A percentile compares a stretch with the other conserved stretches of the same genome.
phyloP scores from a whole-genome alignment of 1,139 yeast species.

The Diutina ranongensis region DNA sequence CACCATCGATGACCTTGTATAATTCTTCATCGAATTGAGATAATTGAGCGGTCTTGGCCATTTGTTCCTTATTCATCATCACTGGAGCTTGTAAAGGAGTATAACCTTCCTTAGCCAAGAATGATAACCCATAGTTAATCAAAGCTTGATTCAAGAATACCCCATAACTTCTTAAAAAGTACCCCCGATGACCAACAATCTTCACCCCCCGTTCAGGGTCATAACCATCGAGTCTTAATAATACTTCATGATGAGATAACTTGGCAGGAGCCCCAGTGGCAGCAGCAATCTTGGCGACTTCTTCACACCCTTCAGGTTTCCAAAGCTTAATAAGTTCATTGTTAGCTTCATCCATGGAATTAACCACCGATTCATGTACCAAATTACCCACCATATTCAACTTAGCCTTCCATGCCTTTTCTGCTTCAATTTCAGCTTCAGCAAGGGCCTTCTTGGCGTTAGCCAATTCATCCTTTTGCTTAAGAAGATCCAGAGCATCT shows the following conservation, averaged over 20 bases:
- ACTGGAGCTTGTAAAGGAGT: conserved; percentile 96
- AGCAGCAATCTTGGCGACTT: conserved; percentile 52
- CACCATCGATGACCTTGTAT: conserved; percentile 93
- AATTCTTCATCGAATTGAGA: conserved; percentile 97
- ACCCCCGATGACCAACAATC: conserved; percentile 97
- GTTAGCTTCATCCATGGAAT: conserved; percentile 80
- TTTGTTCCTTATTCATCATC: conserved; percentile 98
- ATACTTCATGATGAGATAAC: conserved; percentile 90
- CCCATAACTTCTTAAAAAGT: conserved; percentile 88
- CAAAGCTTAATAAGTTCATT: conserved; percentile 80
- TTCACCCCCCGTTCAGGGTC: conserved; percentile 99
- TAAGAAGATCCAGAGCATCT: conserved; percentile 76
- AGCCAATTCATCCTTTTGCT: conserved; percentile 65
- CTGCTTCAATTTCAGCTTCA: conserved; percentile 69
- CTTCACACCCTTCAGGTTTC: conserved; percentile 57
- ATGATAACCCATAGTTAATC: conserved; percentile 87
- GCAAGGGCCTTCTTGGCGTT: conserved; percentile 57
- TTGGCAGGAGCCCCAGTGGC: conserved; percentile 67
- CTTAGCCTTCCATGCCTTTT: conserved; percentile 59
- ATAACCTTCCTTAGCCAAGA: conserved; percentile 72
- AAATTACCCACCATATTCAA: conserved; percentile 88
- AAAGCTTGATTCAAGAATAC: conserved; percentile 96
- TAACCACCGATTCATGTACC: conserved; percentile 85
- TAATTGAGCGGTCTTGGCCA: conserved; percentile 98
- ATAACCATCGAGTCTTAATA: conserved; percentile 90